These are phyloP conservation scores for Russula earlei DNA, from an alignment of 768 basidiomycete genomes.

Conservation along the genomic window DNA sequence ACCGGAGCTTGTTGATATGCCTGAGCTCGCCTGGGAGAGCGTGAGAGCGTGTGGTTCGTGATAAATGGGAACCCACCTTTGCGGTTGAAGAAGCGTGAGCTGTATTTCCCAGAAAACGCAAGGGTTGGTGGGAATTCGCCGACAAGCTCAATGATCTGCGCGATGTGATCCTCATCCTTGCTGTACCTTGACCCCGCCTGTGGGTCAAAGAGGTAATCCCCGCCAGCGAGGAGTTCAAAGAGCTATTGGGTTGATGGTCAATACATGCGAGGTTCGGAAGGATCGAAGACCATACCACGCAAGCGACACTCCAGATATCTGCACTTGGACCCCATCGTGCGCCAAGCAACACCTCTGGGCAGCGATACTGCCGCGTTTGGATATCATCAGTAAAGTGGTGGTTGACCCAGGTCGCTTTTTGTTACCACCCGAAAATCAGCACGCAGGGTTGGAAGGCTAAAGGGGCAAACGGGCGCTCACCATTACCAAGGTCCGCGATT, in stretches of 20 bases:
- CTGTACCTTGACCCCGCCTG: slow-evolving; percentile 90
- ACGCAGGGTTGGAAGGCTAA: not conserved
- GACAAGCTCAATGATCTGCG: slow-evolving; percentile 93
- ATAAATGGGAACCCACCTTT: slow-evolving; percentile 48
- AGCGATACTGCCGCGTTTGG: slow-evolving; percentile 93
- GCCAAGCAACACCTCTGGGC: slow-evolving; percentile 95
- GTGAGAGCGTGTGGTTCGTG: not conserved
- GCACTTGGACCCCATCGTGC: slow-evolving; percentile 94
- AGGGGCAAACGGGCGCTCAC: slow-evolving; percentile 34
- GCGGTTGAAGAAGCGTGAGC: slow-evolving; percentile 91
- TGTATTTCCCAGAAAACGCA: slow-evolving; percentile 88
- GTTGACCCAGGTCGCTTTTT: slow-evolving; percentile 82
- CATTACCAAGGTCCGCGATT: slow-evolving; percentile 97
- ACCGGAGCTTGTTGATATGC: slow-evolving; percentile 89
- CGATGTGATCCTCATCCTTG: slow-evolving; percentile 96
- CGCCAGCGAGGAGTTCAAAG: slow-evolving; percentile 92
- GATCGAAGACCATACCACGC: slow-evolving; percentile 53
- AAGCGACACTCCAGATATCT: slow-evolving; percentile 95
- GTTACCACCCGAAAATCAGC: not conserved
- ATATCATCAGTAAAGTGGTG: slow-evolving; percentile 99
- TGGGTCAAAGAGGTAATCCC: slow-evolving; percentile 97
- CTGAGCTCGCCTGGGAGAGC: slow-evolving; percentile 62
- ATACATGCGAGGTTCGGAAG: not conserved
- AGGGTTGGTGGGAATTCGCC: slow-evolving; percentile 81
- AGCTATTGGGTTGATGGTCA: slow-evolving; percentile 39